Evolutionary conservation across 148 eudicot species (phyloP).

Genomic region (Vaccinium myrtillus): DNA sequence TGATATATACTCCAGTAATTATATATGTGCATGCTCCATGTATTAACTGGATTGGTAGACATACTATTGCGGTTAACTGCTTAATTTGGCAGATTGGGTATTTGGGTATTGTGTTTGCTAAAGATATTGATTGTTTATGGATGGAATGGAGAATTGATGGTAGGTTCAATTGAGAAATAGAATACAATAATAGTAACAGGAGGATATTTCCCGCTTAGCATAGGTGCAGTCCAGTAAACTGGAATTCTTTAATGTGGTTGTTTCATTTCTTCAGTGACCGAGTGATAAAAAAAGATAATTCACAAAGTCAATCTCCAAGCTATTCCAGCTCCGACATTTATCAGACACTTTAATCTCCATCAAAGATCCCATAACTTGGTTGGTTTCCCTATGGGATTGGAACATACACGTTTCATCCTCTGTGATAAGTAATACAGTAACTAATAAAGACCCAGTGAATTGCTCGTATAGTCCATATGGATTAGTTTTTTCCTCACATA

Average conservation of each 20-base stretch:
- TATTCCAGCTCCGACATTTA: not conserved
- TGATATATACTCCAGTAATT: not conserved
- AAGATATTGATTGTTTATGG: not conserved
- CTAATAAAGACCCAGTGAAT: not conserved
- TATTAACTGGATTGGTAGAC: not conserved
- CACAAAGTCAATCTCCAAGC: not conserved
- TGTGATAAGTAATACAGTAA: not conserved
- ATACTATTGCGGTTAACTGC: too few relatives aligned
- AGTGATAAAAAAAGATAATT: not conserved
- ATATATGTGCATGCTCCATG: not conserved
- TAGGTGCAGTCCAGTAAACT: not conserved
- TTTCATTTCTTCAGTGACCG: not conserved
- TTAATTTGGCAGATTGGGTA: too few relatives aligned
- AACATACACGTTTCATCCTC: not conserved
- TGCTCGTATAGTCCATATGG: not conserved
- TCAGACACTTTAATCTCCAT: not conserved
- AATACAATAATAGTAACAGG: not conserved
- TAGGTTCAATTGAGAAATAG: not conserved
- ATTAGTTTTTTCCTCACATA: not conserved
- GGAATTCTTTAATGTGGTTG: not conserved
- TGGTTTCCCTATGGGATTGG: not conserved
- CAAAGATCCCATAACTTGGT: not conserved
- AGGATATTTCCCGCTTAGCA: not conserved
- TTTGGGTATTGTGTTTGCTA: not conserved
- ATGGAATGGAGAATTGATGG: not conserved